These are phyloP conservation scores for Ceraceosorus bombacis DNA, from an alignment of 1,284 basidiomycete genomes.

Conservation along the genomic window DNA sequence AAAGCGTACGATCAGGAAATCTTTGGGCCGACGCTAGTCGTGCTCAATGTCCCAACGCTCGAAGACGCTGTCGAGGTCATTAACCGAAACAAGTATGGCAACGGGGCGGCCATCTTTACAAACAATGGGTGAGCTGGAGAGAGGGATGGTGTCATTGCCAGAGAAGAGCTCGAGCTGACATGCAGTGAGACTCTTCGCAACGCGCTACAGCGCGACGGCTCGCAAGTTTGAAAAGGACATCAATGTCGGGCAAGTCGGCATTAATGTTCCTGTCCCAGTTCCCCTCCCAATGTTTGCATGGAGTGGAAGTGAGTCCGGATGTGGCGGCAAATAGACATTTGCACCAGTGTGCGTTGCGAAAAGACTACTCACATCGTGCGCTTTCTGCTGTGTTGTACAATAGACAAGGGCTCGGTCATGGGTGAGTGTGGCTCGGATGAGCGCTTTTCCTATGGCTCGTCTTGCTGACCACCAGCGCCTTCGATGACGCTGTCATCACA, in stretches of 20 bases:
- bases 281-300: conserved; percentile 83
- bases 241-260: conserved; percentile 70
- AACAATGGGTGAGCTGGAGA: too few species aligned
- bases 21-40: conserved; percentile 81
- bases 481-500: too few species aligned
- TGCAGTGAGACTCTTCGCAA: too few species aligned
- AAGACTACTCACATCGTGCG: conserved; percentile 46
- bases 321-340: too few species aligned
- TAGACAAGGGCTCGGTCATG: conserved; percentile 71
- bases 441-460: too few species aligned
- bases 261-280: conserved; percentile 82
- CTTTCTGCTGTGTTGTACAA: conserved; percentile 52
- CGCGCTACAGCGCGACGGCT: conserved; percentile 84
- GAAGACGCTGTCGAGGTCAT: conserved; percentile 68
- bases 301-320: conserved; percentile 38
- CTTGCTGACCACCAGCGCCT: too few species aligned
- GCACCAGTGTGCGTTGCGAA: too few species aligned
- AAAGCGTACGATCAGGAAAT: conserved; percentile 75
- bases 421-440: conserved; percentile 51
- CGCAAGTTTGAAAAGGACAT: conserved; percentile 83
- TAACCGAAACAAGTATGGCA: conserved; percentile 53
- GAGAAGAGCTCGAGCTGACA: too few species aligned
- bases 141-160: too few species aligned
- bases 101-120: conserved; percentile 94
- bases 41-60: conserved; percentile 72